Percentiles rank a stretch among this genome's conserved stretches.
Conservation (phyloP, 2,329 filamentous ascomycete species). For the Trichoderma sp. region DNA sequence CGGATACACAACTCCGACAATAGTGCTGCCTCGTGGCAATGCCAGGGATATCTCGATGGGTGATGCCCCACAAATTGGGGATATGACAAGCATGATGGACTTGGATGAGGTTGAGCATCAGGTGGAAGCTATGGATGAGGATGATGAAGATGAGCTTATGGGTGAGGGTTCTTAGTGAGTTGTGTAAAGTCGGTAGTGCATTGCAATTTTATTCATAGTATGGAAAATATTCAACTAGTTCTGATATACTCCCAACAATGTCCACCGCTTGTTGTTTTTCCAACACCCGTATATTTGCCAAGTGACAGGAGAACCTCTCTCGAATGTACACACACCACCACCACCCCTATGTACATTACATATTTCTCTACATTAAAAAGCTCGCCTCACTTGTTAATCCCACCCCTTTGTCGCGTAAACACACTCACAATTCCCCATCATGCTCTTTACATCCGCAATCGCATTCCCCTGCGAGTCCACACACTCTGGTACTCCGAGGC, state of each 20-base stretch:
- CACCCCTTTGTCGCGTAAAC: slow-evolving; percentile 28
- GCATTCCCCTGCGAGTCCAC: slow-evolving; percentile 36
- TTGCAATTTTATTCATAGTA: background rate
- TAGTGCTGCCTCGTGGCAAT: background rate
- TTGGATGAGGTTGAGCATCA: background rate
- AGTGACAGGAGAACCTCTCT: background rate
- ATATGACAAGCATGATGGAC: background rate
- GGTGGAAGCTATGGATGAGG: background rate
- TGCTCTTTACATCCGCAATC: slow-evolving; percentile 39
- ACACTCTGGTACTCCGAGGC: slow-evolving; percentile 48
- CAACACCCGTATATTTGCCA: background rate
- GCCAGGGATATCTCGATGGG: background rate
- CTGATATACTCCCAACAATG: background rate
- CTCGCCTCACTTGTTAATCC: background rate
- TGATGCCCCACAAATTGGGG: background rate
- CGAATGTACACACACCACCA: background rate
- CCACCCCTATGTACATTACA: background rate
- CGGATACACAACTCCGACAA: background rate
- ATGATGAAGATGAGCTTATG: background rate
- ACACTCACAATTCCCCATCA: slow-evolving; percentile 38
- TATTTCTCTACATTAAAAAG: background rate
- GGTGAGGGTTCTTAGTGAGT: background rate
- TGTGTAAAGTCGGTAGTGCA: background rate
- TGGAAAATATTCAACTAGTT: background rate
- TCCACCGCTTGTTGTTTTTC: background rate